A percentile compares a stretch with the other conserved stretches of the same genome.
Conservation (phyloP, 148 eudicot genomes). For the Rhododendron vialii region DNA sequence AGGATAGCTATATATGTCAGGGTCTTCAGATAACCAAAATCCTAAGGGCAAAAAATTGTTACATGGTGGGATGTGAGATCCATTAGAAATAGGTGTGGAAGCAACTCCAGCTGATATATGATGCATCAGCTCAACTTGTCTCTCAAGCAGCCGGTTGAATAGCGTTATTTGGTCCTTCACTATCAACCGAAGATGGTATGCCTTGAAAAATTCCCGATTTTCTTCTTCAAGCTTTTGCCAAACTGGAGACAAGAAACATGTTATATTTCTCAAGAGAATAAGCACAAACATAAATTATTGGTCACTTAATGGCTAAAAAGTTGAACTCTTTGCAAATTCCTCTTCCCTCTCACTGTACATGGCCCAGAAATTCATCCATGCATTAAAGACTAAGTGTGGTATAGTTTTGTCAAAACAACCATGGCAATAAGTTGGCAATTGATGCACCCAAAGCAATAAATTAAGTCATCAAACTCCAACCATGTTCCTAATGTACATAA, state of each 20-base stretch:
- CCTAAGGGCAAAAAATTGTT: slow-evolving; percentile 16
- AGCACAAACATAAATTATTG: not conserved
- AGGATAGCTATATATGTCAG: not conserved
- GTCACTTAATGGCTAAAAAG: not conserved
- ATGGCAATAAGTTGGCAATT: not conserved
- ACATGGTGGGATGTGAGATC: slow-evolving; percentile 60
- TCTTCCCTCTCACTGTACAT: not conserved
- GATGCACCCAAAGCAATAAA: not conserved
- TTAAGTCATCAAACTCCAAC: not conserved
- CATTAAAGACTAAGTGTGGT: not conserved
- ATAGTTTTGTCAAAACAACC: not conserved
- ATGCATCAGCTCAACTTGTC: slow-evolving; percentile 59
- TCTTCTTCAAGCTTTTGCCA: slow-evolving; percentile 94
- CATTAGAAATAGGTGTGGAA: slow-evolving; percentile 52
- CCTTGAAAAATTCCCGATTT: slow-evolving; percentile 86
- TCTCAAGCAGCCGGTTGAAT: slow-evolving; percentile 70
- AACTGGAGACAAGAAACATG: slow-evolving; percentile 37
- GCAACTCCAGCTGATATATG: slow-evolving; percentile 51
- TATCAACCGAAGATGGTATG: slow-evolving; percentile 68
- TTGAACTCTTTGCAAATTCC: not conserved
- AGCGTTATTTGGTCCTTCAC: slow-evolving; percentile 67
- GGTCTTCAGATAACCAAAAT: not conserved
- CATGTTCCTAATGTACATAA: not conserved
- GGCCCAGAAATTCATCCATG: not conserved
- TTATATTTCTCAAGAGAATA: slow-evolving; percentile 7